phyloP scores from a whole-genome alignment of 257 asterid species.

The Primulina eburnea region DNA sequence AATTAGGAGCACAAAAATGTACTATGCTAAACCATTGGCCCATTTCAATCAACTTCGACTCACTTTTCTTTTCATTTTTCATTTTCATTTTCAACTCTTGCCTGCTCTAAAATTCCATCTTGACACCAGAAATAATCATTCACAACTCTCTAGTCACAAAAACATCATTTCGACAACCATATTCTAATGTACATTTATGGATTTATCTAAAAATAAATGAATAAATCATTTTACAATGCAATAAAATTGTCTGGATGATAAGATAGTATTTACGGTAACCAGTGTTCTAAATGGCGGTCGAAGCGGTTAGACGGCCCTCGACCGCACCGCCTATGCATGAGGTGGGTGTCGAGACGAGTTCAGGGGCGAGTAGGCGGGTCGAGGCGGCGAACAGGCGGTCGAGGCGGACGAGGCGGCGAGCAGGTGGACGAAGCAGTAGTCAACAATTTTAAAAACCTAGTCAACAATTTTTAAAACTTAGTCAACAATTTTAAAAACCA shows the following conservation, averaged over 20 bases:
- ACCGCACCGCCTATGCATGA: no score
- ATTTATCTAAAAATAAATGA: neutral
- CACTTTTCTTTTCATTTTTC: neutral
- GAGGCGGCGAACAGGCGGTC: no score
- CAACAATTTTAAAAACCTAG: no score
- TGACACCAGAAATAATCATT: slow-evolving; percentile 14
- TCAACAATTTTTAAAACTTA: no score
- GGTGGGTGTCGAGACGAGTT: no score
- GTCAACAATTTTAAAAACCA: no score
- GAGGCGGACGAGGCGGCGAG: no score
- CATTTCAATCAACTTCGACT: slow-evolving; percentile 10
- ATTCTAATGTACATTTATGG: neutral
- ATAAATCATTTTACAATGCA: neutral
- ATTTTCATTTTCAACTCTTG: neutral
- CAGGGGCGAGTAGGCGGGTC: no score
- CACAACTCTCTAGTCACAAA: slow-evolving; percentile 12
- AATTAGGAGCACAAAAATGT: slow-evolving; percentile 6
- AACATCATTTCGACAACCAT: slow-evolving; percentile 21
- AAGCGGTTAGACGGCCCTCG: no score
- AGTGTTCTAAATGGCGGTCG: no score
- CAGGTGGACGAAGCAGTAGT: no score
- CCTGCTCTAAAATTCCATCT: slow-evolving; percentile 9
- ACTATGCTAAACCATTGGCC: neutral
- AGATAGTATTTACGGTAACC: slow-evolving; percentile 18
- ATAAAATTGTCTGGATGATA: neutral